Base-by-base conservation (phyloP, 306 rosid species). In the Citrullus amarus region DNA sequence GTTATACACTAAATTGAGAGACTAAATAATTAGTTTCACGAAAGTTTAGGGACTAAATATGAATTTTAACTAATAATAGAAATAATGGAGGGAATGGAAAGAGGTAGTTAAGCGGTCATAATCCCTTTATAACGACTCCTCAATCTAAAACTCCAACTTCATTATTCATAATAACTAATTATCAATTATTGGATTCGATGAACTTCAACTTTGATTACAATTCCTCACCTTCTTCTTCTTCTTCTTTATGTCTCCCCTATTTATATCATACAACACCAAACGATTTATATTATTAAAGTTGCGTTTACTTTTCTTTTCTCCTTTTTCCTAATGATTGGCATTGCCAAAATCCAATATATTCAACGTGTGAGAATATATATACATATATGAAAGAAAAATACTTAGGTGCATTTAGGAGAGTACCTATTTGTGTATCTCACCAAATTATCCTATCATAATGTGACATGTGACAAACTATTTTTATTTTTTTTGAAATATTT, bases 91-190 rank as follows among this genome's bases (percentile, higher is more conserved):
- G n/a, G 54, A 39, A 39, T 10, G 32, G 75, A 41, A 43, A 4
- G 30, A 38, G 12, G 75, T 69, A 0, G 75, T 20, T 70, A 44
- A 70, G 39, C 20, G 4, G 76, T 70, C 76, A 43, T 70, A 46
- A 70, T 70, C 76, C 36, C 56, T 43, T 70, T 70, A 20, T 70
- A 44, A 70, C 56, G 57, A 20, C 76, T 70, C 76, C 56, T 66
- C 73, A 38, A n/a, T 69, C 22, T 18, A 48, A 43, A 69, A 68
- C 14, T 20, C 34, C 32, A 68, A 43, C 22, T 65, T 34, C 6
- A 34, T 65, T 65, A 65, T 65, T 65, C 6, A 17, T 70, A 44
- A 69, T 25, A 70, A 70, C 39, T 70, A 70, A 44, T 46, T 22
- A 11, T 12, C 56, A 44, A 70, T 44, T 18, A 70, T 70, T 70